phyloP scores from a whole-genome alignment of 352 stramenopile genomes.

The Pythium periplocum region DNA sequence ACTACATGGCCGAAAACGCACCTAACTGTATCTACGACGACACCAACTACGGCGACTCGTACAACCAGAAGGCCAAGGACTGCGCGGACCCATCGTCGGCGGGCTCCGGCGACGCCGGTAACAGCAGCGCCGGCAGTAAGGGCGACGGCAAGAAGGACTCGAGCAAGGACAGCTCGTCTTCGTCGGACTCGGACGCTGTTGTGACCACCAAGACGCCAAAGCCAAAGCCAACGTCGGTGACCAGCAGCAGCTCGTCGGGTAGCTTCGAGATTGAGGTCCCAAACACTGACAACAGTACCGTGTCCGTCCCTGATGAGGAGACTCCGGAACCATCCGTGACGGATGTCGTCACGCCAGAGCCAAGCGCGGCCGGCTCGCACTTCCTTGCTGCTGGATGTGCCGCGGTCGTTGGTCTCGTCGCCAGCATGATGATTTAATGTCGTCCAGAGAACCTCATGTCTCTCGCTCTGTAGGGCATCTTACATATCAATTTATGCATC shows the following conservation, averaged over 20 bases:
- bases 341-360: neutral
- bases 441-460: too few relatives aligned
- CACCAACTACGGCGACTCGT: conserved; percentile 48
- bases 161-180: neutral
- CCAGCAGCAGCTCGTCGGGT: neutral
- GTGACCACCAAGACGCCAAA: conserved; percentile 7
- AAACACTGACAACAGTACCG: neutral
- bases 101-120: conserved; percentile 3
- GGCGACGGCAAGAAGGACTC: neutral
- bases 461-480: too few relatives aligned
- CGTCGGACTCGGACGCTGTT: conserved; percentile 13
- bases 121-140: conserved; percentile 7
- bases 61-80: conserved; percentile 37
- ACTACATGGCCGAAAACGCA: conserved; percentile 45
- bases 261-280: conserved; percentile 9
- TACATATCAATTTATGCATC: too few relatives aligned
- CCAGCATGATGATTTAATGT: too few relatives aligned
- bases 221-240: neutral
- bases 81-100: conserved; percentile 18
- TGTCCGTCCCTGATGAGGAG: conserved; percentile 11
- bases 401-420: too few relatives aligned
- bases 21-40: conserved; percentile 64
- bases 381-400: too few relatives aligned
- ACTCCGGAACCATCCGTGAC: conserved; percentile 3
- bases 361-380: too few relatives aligned